Evolutionary conservation across 2,329 filamentous ascomycete species (phyloP), one percentile per base, ranked within the genome.

Genomic region (Penicillium sclerotigenum): DNA sequence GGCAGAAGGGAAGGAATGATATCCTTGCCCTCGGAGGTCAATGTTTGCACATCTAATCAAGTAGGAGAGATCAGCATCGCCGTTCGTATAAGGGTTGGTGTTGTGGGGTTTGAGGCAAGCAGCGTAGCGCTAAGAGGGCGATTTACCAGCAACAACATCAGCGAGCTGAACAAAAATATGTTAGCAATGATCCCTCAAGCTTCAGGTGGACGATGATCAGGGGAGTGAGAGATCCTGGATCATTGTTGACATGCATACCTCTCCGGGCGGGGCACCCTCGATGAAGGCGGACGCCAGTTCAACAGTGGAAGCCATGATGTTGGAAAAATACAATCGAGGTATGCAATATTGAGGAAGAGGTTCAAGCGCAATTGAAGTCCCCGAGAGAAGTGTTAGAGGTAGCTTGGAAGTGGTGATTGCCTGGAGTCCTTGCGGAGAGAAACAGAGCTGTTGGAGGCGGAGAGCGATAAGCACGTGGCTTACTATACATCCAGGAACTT

Each of bases 211-310:
- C n/a, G 37, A 47, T 52, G 48, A 33, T 53, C 29, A 48, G 56
- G 45, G 24, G 24, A 55, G 37, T 29, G 40, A 26, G 40, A 29
- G 42, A 14, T 40, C 31, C 7, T 43, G 37, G 16, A 22, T 48
- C 26, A 47, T 40, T 56, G 53, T 56, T 50, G 49, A 57, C 42
- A 43, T 45, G 42, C 66, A 49, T 84, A 96, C 93, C 88, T 99
- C 94, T 80, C 94, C 94, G 22, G 94, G 94, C 46, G 94, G 94
- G 68, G 94, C 91, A 71, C 91, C 90, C 79, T 96, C 87, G 63
- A 99, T 87, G 75, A 97, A 99, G 49, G 91, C 87, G 65, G 91
- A 89, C 63, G 90, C 81, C 54, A 86, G 85, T 59, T 84, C 81
- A 61, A 84, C 64, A 20, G 73, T 75, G n/a, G 77, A 77, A 33